phyloP scores from a whole-genome alignment of 2,329 filamentous ascomycete species.

The Colletotrichum sp. region DNA sequence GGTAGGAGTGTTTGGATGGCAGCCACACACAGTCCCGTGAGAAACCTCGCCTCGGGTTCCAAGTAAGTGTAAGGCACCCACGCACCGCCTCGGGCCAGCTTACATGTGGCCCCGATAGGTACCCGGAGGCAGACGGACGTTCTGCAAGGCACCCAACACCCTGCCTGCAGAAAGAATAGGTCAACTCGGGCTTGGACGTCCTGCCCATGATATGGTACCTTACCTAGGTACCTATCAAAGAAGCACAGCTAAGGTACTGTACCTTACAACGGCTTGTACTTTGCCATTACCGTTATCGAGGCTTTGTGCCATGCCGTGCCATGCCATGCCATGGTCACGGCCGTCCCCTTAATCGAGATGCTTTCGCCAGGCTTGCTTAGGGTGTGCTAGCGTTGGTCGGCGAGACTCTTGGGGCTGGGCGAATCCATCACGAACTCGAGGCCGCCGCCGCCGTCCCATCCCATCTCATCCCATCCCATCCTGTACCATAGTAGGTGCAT shows the following conservation, averaged over 20 bases:
- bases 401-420: neutral
- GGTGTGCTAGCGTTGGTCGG: neutral
- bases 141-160: neutral
- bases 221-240: no score
- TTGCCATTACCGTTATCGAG: neutral
- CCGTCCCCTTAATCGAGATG: neutral
- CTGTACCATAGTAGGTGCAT: neutral
- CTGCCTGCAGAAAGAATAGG: neutral
- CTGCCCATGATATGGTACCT: no score
- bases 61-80: neutral
- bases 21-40: neutral
- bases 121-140: neutral
- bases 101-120: neutral
- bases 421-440: neutral
- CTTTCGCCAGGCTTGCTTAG: neutral
- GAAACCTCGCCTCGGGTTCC: neutral
- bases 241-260: no score
- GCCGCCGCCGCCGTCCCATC: neutral
- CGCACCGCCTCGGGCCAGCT: neutral
- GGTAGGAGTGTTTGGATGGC: neutral
- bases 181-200: neutral
- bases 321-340: neutral
- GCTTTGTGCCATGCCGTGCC: neutral
- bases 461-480: neutral
- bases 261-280: neutral